phyloP scores from a whole-genome alignment of 2,329 filamentous ascomycete species.

The Penicillium decumbens region DNA sequence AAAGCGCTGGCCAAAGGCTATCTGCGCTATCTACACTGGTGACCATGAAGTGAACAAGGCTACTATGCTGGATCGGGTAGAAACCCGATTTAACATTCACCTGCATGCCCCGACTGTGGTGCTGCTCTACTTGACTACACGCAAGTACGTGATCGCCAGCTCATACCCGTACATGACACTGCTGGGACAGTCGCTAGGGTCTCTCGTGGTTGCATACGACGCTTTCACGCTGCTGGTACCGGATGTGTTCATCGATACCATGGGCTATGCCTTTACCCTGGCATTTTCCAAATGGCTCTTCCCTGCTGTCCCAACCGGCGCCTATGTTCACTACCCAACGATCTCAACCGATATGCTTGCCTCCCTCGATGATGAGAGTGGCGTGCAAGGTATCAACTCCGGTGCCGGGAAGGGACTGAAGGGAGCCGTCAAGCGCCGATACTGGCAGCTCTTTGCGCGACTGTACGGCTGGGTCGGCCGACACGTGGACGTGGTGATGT shows the following conservation, averaged over 20 bases:
- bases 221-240: conserved; percentile 88
- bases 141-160: conserved; percentile 77
- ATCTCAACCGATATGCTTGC: conserved; percentile 97
- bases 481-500: conserved; percentile 90
- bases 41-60: conserved; percentile 84
- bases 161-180: conserved; percentile 92
- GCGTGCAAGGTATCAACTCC: conserved; percentile 71
- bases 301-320: conserved; percentile 71
- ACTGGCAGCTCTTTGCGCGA: conserved; percentile 81
- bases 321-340: conserved; percentile 96
- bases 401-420: conserved; percentile 69
- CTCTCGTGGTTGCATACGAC: conserved; percentile 80
- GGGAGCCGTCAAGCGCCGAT: conserved; percentile 68
- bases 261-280: conserved; percentile 92
- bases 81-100: conserved; percentile 87
- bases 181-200: conserved; percentile 87
- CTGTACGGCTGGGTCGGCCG: conserved; percentile 79
- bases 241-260: conserved; percentile 93
- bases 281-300: conserved; percentile 81
- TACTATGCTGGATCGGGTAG: conserved; percentile 70
- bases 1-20: conserved; percentile 77
- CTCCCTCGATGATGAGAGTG: conserved; percentile 65
- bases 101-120: conserved; percentile 76
- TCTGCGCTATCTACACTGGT: conserved; percentile 91
- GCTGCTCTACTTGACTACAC: conserved; percentile 86